A percentile compares a stretch with the other conserved stretches of the same genome.
These are phyloP conservation scores for Aspergillus olivimuriae DNA, from an alignment of 495 filamentous ascomycete genomes.

Conservation along the genomic window DNA sequence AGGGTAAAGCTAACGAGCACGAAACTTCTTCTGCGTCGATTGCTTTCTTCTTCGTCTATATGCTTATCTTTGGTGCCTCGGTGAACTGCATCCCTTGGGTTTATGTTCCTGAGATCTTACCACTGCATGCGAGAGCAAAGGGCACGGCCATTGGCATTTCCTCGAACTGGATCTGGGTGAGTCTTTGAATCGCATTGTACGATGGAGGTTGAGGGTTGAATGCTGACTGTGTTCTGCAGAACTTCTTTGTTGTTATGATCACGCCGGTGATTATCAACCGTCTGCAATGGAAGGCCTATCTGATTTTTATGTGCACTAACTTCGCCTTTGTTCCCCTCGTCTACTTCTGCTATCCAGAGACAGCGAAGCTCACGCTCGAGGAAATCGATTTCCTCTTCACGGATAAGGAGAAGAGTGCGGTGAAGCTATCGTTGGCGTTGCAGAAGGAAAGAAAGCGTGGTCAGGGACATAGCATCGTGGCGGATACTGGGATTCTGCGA, in stretches of 20 bases:
- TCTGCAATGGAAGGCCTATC: constrained; percentile 52
- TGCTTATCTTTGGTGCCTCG: constrained; percentile 43
- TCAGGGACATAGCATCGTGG: not conserved
- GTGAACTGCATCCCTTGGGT: constrained; percentile 44
- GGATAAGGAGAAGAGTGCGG: constrained; percentile 8
- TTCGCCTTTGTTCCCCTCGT: constrained; percentile 38
- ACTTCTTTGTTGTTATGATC: constrained; percentile 55
- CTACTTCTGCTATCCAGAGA: constrained; percentile 41
- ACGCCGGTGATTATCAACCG: constrained; percentile 49
- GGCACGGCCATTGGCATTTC: constrained; percentile 37
- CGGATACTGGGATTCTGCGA: not conserved
- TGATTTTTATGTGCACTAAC: constrained; percentile 56
- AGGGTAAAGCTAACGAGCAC: constrained; percentile 22
- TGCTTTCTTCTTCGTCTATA: constrained; percentile 45
- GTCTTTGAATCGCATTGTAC: not conserved
- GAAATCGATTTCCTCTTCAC: constrained; percentile 31
- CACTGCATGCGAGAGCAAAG: constrained; percentile 34
- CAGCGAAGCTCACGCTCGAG: constrained; percentile 38
- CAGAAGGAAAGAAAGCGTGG: constrained; percentile 9
- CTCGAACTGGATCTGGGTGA: constrained; percentile 38
- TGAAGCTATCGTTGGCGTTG: constrained; percentile 12
- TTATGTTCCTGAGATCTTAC: constrained; percentile 41
- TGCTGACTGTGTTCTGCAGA: constrained; percentile 14
- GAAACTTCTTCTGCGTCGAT: constrained; percentile 30
- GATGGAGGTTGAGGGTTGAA: not conserved